phyloP scores from a whole-genome alignment of 2,329 filamentous ascomycete species.

The Fusarium napiforme region DNA sequence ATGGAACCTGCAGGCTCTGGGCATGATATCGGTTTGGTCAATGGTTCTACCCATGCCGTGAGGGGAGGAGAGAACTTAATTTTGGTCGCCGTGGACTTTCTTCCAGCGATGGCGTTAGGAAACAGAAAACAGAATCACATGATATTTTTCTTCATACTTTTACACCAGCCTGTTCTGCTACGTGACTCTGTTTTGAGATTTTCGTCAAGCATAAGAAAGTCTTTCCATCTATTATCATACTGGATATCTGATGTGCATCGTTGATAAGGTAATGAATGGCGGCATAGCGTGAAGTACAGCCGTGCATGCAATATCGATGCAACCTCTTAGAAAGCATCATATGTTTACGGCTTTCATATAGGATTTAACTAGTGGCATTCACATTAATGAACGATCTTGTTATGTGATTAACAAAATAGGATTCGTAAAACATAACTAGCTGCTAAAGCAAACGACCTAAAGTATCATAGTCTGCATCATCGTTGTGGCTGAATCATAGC shows the following conservation, averaged over 20 bases:
- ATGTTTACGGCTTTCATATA: neutral
- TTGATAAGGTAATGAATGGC: neutral
- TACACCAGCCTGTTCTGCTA: neutral
- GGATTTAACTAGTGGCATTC: neutral
- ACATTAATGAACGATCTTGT: neutral
- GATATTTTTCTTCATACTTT: neutral
- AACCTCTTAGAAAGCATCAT: no score
- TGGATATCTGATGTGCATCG: neutral
- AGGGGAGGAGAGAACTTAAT: neutral
- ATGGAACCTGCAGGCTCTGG: slow-evolving; percentile 93
- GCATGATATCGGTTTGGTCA: slow-evolving; percentile 46
- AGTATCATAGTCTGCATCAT: neutral
- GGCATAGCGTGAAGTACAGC: neutral
- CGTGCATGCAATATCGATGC: neutral
- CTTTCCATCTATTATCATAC: neutral
- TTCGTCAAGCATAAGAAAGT: neutral
- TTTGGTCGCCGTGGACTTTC: slow-evolving; percentile 22
- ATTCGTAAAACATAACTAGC: slow-evolving; percentile 33
- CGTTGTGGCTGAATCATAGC: neutral
- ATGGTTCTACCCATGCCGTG: neutral
- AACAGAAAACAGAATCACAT: slow-evolving; percentile 17
- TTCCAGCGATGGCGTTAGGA: slow-evolving; percentile 40
- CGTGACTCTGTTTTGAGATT: neutral
- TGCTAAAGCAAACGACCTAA: slow-evolving; percentile 29
- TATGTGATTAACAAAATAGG: slow-evolving; percentile 11